Conservation (phyloP, 2,329 filamentous ascomycete genomes). For the Cercospora janseana region DNA sequence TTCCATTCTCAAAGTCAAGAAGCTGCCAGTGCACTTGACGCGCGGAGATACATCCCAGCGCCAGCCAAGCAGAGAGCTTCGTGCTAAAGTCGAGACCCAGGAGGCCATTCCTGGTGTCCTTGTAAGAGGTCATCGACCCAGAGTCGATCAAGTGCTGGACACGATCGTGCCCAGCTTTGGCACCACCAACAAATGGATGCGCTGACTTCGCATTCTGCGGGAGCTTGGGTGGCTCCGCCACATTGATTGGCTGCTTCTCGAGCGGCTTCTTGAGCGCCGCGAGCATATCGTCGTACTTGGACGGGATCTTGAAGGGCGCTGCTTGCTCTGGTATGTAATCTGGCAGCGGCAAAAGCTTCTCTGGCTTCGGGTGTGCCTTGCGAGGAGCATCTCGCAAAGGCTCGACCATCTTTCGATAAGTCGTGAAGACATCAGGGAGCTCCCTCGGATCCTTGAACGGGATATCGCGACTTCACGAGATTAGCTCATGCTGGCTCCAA, state of each 20-base stretch:
- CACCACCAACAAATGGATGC: conserved; percentile 68
- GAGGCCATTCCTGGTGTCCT: conserved; percentile 68
- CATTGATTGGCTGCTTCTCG: conserved; percentile 37
- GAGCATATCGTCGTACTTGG: conserved; percentile 54
- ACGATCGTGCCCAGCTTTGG: conserved; percentile 58
- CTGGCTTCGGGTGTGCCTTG: conserved; percentile 54
- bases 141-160: conserved; percentile 60
- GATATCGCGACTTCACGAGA: conserved; percentile 56
- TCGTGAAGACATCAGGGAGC: conserved; percentile 72
- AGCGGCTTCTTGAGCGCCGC: conserved; percentile 59
- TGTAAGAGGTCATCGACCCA: conserved; percentile 63
- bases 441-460: conserved; percentile 57
- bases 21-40: conserved; percentile 70
- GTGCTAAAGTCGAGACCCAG: conserved; percentile 70
- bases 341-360: conserved; percentile 59
- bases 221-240: conserved; percentile 52
- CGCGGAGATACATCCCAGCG: conserved; percentile 69
- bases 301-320: conserved; percentile 63
- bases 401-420: conserved; percentile 70
- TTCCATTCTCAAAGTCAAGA: conserved; percentile 66
- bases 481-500: not conserved
- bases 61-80: conserved; percentile 71
- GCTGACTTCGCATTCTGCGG: conserved; percentile 57
- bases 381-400: conserved; percentile 66
- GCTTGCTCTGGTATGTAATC: conserved; percentile 58